Percentiles rank a stretch among this genome's conserved stretches.
phyloP scores from a whole-genome alignment of 768 basidiomycete species.

The Rhizopogon vulgaris region DNA sequence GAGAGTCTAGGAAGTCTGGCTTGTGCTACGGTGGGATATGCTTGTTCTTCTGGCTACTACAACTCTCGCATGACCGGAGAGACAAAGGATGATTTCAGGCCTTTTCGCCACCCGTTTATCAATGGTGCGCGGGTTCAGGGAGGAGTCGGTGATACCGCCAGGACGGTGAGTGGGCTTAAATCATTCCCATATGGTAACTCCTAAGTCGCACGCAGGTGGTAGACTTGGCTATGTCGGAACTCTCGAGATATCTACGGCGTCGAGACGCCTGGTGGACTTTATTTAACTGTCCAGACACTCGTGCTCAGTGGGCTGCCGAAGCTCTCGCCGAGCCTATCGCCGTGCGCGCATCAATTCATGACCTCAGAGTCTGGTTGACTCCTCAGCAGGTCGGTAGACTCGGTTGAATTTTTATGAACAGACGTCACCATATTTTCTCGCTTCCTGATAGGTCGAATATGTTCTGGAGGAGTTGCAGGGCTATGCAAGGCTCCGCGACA shows the following conservation, averaged over 20 bases:
- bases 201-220: slow-evolving; percentile 27
- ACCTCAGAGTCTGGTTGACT: slow-evolving; percentile 29
- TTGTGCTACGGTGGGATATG: background rate
- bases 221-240: slow-evolving; percentile 45
- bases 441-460: slow-evolving; percentile 33
- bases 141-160: slow-evolving; percentile 44
- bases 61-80: background rate
- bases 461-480: slow-evolving; percentile 44
- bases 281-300: slow-evolving; percentile 18
- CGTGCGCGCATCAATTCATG: slow-evolving; percentile 31
- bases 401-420: background rate
- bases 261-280: slow-evolving; percentile 37
- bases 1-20: background rate
- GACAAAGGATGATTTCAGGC: slow-evolving; percentile 11
- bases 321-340: slow-evolving; percentile 24
- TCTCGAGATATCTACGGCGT: slow-evolving; percentile 37
- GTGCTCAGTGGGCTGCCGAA: slow-evolving; percentile 27
- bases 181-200: background rate
- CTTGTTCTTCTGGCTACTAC: no score
- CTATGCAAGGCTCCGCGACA: slow-evolving; percentile 37
- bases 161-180: slow-evolving; percentile 32
- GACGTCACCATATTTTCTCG: background rate
- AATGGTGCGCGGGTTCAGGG: slow-evolving; percentile 37
- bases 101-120: slow-evolving; percentile 47
- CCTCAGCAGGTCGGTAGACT: slow-evolving; percentile 31